Conservation (phyloP, 1,284 basidiomycete genomes). For the Leccinum subfulvum region DNA sequence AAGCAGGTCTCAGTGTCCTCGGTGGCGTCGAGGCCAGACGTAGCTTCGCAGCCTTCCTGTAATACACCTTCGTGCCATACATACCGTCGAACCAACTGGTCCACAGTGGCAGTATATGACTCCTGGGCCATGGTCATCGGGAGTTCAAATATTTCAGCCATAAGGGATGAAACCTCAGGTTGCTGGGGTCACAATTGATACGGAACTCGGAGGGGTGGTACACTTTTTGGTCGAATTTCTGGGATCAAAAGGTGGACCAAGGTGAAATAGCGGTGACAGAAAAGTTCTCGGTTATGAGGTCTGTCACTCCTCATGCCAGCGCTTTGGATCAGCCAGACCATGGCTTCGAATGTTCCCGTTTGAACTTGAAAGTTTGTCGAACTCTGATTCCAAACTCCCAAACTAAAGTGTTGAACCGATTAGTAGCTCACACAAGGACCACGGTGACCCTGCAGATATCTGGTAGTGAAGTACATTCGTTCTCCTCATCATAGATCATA, state of each 20-base stretch:
- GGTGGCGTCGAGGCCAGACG: neutral
- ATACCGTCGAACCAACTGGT: neutral
- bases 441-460: no score
- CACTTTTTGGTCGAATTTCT: neutral
- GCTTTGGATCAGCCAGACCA: neutral
- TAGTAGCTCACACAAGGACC: neutral
- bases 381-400: no score
- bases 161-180: neutral
- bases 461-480: neutral
- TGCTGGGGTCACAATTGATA: neutral
- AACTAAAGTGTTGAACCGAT: neutral
- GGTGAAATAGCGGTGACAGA: neutral
- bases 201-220: neutral
- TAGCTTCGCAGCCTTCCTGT: neutral
- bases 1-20: neutral
- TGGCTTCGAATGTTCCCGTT: neutral
- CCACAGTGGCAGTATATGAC: no score
- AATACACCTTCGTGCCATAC: neutral
- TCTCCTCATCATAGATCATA: neutral
- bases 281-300: neutral
- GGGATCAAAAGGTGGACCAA: neutral
- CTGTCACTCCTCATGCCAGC: neutral
- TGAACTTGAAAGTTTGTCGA: neutral
- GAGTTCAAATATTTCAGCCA: neutral
- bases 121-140: neutral